Base-by-base conservation (phyloP, 352 stramenopile species). In the Pythium phragmitis region DNA sequence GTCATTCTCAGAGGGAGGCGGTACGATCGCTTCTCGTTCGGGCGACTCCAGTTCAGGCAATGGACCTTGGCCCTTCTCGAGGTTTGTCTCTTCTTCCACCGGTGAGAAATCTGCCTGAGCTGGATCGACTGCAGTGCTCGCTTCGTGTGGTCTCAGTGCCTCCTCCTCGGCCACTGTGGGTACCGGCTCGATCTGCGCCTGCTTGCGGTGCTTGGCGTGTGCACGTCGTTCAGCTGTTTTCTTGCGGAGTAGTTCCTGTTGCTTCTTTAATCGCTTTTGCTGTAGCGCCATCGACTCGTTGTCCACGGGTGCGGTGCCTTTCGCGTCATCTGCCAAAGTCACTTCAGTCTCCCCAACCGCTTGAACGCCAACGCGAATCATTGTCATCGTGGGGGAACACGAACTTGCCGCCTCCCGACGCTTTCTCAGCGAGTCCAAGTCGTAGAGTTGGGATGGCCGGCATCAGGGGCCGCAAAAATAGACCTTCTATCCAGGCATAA, bases 171-270 rank as follows among this genome's bases (percentile, higher is more conserved):
- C 7, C n/a, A 26, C n/a, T 48, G 42, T 43, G 2, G 16, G 42
- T 23, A 12, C 7, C 46, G 26, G 46, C 17, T 51, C 46, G 8
- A 11, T 14, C 46, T 51, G 43, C 16, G 60, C n/a, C 28, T 62
- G 17, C 57, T 69, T 65, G 23, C 78, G 64, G 17, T 80, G 69
- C 39, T 77, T 80, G 21, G 75, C 77, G 14, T 84, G 71, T 1
- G 74, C 75, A 13, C 78, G 72, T 50, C 75, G 68, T 42, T 87
- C 75, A 5, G 68, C 68, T 37, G 81, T 81, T 46, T 87, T 87
- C 68, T 82, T 82, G 3, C 59, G 55, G 2, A 87, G 53, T 17
- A 77, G 58, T 17, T 87, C 76, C 58, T 78, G 79, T 45, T 84
- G 77, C 9, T 68, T 67, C 47, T 74, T 69, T 3, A 46, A 16